Conservation (phyloP, 257 asterid species). For the Agastache rugosa region DNA sequence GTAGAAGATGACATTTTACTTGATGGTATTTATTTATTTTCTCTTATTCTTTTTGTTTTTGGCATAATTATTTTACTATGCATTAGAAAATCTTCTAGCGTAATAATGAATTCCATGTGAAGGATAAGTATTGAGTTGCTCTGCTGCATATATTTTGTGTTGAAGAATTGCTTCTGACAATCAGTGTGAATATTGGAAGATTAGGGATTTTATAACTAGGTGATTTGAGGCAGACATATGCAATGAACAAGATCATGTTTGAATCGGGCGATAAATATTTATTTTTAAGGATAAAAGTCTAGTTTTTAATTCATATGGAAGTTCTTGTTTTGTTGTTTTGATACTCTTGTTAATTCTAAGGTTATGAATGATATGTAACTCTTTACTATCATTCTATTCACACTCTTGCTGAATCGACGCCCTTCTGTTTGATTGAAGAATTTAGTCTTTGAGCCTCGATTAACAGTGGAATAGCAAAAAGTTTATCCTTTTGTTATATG, state of each 20-base stretch:
- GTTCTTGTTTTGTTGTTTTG: neutral
- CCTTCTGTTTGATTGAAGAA: slow-evolving; percentile 11
- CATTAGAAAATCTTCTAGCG: neutral
- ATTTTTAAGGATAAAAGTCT: neutral
- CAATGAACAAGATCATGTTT: neutral
- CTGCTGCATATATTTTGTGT: neutral
- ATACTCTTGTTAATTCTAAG: neutral
- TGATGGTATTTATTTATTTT: slow-evolving; percentile 49
- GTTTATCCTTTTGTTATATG: neutral
- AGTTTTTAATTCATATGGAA: neutral
- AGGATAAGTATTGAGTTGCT: neutral
- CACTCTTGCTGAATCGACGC: neutral
- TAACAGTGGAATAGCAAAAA: neutral
- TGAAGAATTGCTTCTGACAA: slow-evolving; percentile 14
- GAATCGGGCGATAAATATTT: neutral
- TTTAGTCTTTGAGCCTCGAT: neutral
- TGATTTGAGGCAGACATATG: neutral
- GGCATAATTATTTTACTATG: neutral
- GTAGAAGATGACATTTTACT: slow-evolving; percentile 47
- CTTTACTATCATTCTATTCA: neutral
- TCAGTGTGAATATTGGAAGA: neutral
- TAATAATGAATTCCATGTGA: neutral
- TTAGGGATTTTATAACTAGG: neutral
- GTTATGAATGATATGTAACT: neutral
- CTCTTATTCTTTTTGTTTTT: neutral